These are phyloP conservation scores for Dioscorea cayenensis DNA, from an alignment of 116 monocot species.

Conservation along the genomic window DNA sequence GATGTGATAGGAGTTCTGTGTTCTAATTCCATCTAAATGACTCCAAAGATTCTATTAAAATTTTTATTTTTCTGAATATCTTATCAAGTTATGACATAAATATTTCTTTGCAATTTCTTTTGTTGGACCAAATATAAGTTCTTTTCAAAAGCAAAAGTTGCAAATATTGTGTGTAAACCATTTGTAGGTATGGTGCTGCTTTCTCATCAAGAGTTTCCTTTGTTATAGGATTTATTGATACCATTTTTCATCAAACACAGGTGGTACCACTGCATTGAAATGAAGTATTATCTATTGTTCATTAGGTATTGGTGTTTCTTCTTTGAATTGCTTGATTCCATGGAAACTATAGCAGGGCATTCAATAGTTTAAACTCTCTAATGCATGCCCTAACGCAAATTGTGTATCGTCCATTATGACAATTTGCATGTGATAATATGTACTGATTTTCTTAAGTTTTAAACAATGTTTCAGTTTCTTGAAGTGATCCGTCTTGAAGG, in stretches of 20 bases:
- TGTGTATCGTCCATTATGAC: neutral
- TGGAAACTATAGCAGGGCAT: too few relatives aligned
- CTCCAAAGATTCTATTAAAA: too few relatives aligned
- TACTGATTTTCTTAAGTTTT: neutral
- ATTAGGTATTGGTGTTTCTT: too few relatives aligned
- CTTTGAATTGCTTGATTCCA: too few relatives aligned
- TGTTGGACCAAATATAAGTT: neutral
- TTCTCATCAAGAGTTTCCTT: neutral
- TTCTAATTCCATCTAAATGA: too few relatives aligned
- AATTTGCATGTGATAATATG: neutral
- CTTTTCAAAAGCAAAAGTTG: neutral
- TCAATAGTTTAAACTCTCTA: too few relatives aligned
- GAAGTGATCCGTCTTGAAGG: conserved; percentile 88
- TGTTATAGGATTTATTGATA: neutral
- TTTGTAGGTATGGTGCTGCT: neutral
- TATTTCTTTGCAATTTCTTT: neutral
- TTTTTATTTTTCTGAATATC: too few relatives aligned
- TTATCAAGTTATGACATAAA: too few relatives aligned
- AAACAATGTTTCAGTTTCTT: conserved; percentile 48
- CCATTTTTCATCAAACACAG: neutral
- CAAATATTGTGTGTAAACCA: neutral
- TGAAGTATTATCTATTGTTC: neutral
- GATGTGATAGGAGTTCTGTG: too few relatives aligned
- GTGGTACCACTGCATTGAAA: neutral
- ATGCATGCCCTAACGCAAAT: neutral